Base-by-base conservation (phyloP, 2,329 filamentous ascomycete species). In the Ophidiomyces ophidiicola region DNA sequence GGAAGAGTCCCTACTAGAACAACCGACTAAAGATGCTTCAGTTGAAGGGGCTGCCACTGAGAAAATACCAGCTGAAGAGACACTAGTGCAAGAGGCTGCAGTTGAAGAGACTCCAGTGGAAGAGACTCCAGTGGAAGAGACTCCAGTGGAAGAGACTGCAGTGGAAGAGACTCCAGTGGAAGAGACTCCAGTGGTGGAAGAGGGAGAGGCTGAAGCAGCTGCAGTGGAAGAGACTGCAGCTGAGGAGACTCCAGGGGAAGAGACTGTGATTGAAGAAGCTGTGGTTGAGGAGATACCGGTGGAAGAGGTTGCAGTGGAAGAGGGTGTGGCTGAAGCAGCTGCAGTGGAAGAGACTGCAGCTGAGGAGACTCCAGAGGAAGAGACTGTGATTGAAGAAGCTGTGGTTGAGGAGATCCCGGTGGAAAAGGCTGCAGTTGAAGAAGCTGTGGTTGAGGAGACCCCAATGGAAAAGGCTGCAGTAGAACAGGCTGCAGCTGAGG, bases 401-500 rank as follows among this genome's bases (percentile, higher is more conserved):
- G 19, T 28, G 12, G 20, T 26, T 17, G 18, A 35, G 11, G 42
- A 46, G 14, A 20, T 41, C 26, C 36, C 36, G 12, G 10, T 32
- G 17, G 43, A 41, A 39, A 39, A 40, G 18, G 17, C 36, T 32
- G 7, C n/a, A 6, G 17, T 15, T 20, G 32, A 44, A 40, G 30
- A 41, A 14, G 19, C 18, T 3, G 17, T 14, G 6, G 15, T 15
- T 6, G 28, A 39, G 14, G 38, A 41, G 30, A 21, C 17, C 6
- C 21, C 17, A 6, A 36, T 20, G 18, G 35, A 28, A 23, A n/a
- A 34, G 20, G 28, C 12, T 21, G 12, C 31, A 8, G 26, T 15
- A 12, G 35, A 43, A 30, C 39, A 47, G 8, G 31, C 32, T 32
- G 24, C 34, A 37, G 23, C 40, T 29, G 45, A 44, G 24, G 43